Percentiles rank a stretch among this genome's conserved stretches.
Evolutionary conservation across 495 filamentous ascomycete species (phyloP).

Genomic region (Xylaria telfairii): DNA sequence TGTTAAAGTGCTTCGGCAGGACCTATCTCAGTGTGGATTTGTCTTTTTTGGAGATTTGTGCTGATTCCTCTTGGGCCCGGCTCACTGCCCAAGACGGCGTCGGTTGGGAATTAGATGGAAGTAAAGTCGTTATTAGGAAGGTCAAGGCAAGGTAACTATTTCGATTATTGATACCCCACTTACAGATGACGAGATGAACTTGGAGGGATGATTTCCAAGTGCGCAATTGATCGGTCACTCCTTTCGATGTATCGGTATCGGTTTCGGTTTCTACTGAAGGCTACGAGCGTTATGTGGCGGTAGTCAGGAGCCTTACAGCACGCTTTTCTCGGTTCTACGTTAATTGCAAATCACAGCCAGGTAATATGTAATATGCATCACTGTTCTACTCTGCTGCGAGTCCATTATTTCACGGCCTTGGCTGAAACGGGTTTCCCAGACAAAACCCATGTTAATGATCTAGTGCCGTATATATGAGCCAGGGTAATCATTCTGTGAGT

Average conservation of each 20-base stretch:
- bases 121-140: slow-evolving; percentile 73
- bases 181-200: slow-evolving; percentile 12
- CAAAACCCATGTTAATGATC: background rate
- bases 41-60: slow-evolving; percentile 67
- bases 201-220: background rate
- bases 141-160: slow-evolving; percentile 42
- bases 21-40: slow-evolving; percentile 77
- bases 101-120: slow-evolving; percentile 77
- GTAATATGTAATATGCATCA: background rate
- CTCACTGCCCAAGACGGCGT: slow-evolving; percentile 69
- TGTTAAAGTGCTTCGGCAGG: slow-evolving; percentile 83
- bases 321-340: background rate
- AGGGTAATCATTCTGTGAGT: background rate
- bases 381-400: background rate
- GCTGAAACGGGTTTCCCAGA: background rate
- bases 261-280: too few species aligned
- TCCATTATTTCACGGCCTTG: background rate
- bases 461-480: background rate
- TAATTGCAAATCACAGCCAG: background rate
- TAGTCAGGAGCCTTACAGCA: background rate
- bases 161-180: slow-evolving; percentile 38
- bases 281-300: background rate
- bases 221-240: background rate
- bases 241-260: background rate
- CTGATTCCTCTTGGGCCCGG: slow-evolving; percentile 68